Evolutionary conservation across 345 rosid species (phyloP).

Genomic region (Aegle marmelos): DNA sequence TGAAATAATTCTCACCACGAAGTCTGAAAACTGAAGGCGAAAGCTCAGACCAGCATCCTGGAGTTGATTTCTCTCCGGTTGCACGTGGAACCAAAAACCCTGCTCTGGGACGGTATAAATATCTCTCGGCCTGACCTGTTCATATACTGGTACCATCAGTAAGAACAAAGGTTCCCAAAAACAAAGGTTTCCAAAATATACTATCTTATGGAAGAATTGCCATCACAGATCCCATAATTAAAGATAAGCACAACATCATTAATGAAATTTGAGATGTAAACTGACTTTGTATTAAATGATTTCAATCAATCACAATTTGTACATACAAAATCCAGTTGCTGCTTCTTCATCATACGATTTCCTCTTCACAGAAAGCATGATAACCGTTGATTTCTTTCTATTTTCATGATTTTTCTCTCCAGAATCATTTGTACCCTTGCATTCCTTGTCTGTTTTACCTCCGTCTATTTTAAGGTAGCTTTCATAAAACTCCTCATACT

Average conservation of each 20-base stretch:
- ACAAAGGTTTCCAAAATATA: neutral
- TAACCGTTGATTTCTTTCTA: constrained; percentile 49
- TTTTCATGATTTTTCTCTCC: constrained; percentile 42
- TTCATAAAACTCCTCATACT: constrained; percentile 57
- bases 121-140: constrained; percentile 51
- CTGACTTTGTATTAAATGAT: too few species aligned
- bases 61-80: constrained; percentile 44
- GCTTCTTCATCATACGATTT: constrained; percentile 62
- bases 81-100: constrained; percentile 53
- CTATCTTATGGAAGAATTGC: neutral
- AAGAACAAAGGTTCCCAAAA: neutral
- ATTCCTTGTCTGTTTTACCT: constrained; percentile 26
- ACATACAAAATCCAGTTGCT: constrained; percentile 47
- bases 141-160: neutral
- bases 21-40: constrained; percentile 70
- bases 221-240: neutral
- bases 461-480: constrained; percentile 57
- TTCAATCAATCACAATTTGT: neutral
- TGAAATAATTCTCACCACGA: constrained; percentile 67
- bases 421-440: constrained; percentile 29
- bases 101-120: constrained; percentile 58
- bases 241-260: neutral
- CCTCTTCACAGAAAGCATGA: constrained; percentile 58
- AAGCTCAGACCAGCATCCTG: constrained; percentile 63
- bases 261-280: neutral